These are phyloP conservation scores for Epichloe sp. DNA, from an alignment of 2,329 filamentous ascomycete genomes.

Conservation along the genomic window DNA sequence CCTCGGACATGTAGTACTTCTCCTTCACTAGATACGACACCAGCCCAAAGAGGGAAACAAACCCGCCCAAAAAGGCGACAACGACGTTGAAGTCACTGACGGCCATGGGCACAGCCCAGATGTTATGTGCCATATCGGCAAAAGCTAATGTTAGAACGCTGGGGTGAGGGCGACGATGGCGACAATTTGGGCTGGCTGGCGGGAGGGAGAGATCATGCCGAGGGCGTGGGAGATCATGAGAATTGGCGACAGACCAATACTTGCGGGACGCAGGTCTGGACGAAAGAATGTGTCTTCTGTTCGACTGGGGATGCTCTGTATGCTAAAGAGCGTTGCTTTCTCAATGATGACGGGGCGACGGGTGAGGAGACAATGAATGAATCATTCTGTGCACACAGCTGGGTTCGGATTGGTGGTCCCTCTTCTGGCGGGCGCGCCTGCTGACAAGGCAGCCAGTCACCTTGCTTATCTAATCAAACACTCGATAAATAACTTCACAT, in stretches of 20 bases:
- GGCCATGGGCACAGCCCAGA: constrained; percentile 32
- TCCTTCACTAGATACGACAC: constrained; percentile 87
- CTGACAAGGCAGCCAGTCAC: no score
- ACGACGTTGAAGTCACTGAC: constrained; percentile 75
- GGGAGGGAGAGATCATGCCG: constrained; percentile 5
- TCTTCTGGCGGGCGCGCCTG: no score
- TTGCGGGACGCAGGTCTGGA: not conserved
- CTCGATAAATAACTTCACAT: no score
- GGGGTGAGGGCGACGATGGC: not conserved
- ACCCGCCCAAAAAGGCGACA: constrained; percentile 68
- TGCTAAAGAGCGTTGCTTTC: no score
- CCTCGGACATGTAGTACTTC: constrained; percentile 81
- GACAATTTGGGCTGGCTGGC: constrained; percentile 1
- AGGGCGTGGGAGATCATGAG: not conserved
- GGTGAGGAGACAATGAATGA: no score
- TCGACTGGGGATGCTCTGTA: no score
- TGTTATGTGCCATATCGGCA: constrained; percentile 11
- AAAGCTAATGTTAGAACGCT: constrained; percentile 11
- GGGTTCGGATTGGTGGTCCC: no score
- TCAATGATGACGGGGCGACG: no score
- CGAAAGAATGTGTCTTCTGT: not conserved
- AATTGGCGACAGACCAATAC: not conserved
- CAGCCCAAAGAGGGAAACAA: constrained; percentile 79
- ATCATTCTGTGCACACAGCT: no score
- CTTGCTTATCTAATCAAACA: no score